Evolutionary conservation across 768 basidiomycete genomes (phyloP).

Genomic region (Psilocybe subaeruginosa): DNA sequence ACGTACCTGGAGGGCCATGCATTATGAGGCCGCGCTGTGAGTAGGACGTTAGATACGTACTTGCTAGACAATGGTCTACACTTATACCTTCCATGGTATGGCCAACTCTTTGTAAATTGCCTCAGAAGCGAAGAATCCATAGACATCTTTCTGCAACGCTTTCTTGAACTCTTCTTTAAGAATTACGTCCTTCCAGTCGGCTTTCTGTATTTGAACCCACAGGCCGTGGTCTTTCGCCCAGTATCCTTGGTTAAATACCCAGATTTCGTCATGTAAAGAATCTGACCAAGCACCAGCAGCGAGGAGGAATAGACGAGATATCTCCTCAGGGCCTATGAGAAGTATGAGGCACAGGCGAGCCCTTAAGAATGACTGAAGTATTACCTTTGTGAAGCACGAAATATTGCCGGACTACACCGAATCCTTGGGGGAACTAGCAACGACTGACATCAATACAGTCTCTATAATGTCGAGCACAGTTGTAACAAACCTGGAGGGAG

Average conservation of each 20-base stretch:
- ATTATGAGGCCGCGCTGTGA: slow-evolving; percentile 78
- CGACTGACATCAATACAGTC: not conserved
- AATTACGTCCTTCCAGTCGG: slow-evolving; percentile 76
- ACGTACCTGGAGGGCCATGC: slow-evolving; percentile 75
- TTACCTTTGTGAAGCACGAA: slow-evolving; percentile 66
- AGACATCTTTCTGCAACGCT: slow-evolving; percentile 70
- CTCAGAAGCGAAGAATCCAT: slow-evolving; percentile 81
- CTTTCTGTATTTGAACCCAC: slow-evolving; percentile 65
- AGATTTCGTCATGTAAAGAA: slow-evolving; percentile 68
- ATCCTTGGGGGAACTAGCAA: slow-evolving; percentile 34
- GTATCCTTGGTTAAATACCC: slow-evolving; percentile 73
- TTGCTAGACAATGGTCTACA: not conserved
- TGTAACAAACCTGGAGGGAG: slow-evolving; percentile 44
- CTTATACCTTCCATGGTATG: slow-evolving; percentile 80
- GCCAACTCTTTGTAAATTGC: slow-evolving; percentile 70
- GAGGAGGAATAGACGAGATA: slow-evolving; percentile 52
- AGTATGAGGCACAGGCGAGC: not conserved
- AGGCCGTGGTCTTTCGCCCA: slow-evolving; percentile 69
- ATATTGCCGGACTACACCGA: slow-evolving; percentile 31
- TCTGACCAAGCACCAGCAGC: slow-evolving; percentile 54
- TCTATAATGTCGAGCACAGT: no score
- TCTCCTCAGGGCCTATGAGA: slow-evolving; percentile 46
- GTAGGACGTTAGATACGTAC: not conserved
- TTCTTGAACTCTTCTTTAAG: slow-evolving; percentile 72
- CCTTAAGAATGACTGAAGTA: not conserved